Evolutionary conservation across 2,329 filamentous ascomycete species (phyloP).

Genomic region (Colletotrichum truncatum): DNA sequence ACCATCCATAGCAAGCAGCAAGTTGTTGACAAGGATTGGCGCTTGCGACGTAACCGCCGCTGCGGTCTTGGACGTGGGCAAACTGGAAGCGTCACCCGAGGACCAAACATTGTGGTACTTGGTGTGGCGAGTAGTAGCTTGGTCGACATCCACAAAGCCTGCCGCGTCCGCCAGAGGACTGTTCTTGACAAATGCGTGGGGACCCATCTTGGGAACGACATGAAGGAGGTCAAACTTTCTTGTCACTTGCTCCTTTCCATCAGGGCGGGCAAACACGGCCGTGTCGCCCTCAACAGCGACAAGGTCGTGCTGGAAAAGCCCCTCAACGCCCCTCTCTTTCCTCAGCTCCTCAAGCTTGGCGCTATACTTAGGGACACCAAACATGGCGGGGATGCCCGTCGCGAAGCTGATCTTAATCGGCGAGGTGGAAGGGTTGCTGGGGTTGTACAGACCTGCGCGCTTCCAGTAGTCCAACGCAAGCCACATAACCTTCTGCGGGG

Average conservation of each 20-base stretch:
- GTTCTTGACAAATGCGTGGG: constrained; percentile 62
- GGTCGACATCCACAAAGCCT: constrained; percentile 67
- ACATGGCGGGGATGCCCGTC: constrained; percentile 65
- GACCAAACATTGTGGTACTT: constrained; percentile 68
- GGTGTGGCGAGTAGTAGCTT: constrained; percentile 60
- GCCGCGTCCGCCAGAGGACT: constrained; percentile 63
- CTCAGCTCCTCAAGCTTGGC: constrained; percentile 62
- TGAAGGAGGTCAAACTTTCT: constrained; percentile 64
- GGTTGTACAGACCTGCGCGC: constrained; percentile 58
- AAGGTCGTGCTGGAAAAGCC: constrained; percentile 66
- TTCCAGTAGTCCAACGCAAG: constrained; percentile 69
- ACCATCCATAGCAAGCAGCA: constrained; percentile 55
- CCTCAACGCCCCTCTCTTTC: constrained; percentile 63
- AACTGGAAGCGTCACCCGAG: constrained; percentile 65
- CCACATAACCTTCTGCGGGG: constrained; percentile 71
- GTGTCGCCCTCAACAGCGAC: constrained; percentile 61
- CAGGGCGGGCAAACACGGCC: constrained; percentile 57
- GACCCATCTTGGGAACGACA: constrained; percentile 67
- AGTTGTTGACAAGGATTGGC: constrained; percentile 59
- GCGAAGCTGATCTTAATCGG: constrained; percentile 63
- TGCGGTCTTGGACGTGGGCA: constrained; percentile 66
- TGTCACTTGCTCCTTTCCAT: constrained; percentile 53
- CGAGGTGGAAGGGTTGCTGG: constrained; percentile 46
- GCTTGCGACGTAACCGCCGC: constrained; percentile 62
- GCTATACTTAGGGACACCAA: constrained; percentile 69